phyloP scores from a whole-genome alignment of 495 filamentous ascomycete genomes.

The Lineolata rhizophorae region DNA sequence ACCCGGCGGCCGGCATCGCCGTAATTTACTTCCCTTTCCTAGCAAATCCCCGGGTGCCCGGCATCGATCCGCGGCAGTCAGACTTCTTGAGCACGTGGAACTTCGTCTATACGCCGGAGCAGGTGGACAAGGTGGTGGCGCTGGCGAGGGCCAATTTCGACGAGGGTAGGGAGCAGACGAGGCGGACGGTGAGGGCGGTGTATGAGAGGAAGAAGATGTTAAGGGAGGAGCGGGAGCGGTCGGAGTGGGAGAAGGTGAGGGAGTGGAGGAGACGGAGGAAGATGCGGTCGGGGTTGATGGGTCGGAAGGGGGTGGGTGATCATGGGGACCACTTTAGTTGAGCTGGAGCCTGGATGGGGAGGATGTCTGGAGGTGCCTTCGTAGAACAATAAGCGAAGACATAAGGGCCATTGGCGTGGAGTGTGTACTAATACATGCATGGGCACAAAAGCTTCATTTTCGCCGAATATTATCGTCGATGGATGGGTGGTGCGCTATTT shows the following conservation, averaged over 20 bases:
- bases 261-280: constrained; percentile 19
- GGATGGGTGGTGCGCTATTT: too few relatives aligned
- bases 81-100: constrained; percentile 95
- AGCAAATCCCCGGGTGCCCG: constrained; percentile 53
- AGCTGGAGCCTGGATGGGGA: too few relatives aligned
- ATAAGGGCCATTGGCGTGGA: too few relatives aligned
- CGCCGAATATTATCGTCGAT: too few relatives aligned
- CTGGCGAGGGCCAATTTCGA: constrained; percentile 73
- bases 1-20: constrained; percentile 62
- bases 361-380: too few relatives aligned
- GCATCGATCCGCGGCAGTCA: constrained; percentile 54
- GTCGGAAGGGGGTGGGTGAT: too few relatives aligned
- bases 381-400: too few relatives aligned
- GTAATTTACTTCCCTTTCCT: constrained; percentile 84
- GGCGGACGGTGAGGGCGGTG: constrained; percentile 62
- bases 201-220: constrained; percentile 72
- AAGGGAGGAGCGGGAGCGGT: constrained; percentile 34
- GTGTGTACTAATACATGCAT: too few relatives aligned
- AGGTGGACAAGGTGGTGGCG: constrained; percentile 60
- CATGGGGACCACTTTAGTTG: too few relatives aligned
- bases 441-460: too few relatives aligned
- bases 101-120: constrained; percentile 74
- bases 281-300: too few relatives aligned
- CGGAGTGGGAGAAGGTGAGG: constrained; percentile 21
- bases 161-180: constrained; percentile 55